Conservation (phyloP, 345 rosid genomes). For the Tarenaya hassleriana region DNA sequence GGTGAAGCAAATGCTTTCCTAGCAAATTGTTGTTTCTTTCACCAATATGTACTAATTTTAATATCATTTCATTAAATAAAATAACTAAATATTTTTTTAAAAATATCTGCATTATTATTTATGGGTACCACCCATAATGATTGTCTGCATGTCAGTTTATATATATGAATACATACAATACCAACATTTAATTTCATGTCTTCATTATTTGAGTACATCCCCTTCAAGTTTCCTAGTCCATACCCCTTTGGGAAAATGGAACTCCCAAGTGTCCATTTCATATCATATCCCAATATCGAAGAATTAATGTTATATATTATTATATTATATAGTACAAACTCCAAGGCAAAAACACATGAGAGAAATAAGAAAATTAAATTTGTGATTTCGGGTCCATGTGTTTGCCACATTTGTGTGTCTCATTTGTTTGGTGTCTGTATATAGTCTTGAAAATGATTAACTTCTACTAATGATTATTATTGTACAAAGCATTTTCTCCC, state of each 20-base stretch:
- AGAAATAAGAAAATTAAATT: slow-evolving; percentile 16
- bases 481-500: slow-evolving; percentile 8
- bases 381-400: slow-evolving; percentile 40
- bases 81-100: no score
- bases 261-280: slow-evolving; percentile 18
- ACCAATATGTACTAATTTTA: background rate
- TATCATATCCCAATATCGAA: slow-evolving; percentile 16
- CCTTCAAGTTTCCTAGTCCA: slow-evolving; percentile 44
- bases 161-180: background rate
- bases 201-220: slow-evolving; percentile 12
- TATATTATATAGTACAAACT: slow-evolving; percentile 17
- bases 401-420: slow-evolving; percentile 39
- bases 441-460: slow-evolving; percentile 25
- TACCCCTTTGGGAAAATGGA: slow-evolving; percentile 57
- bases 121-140: slow-evolving; percentile 17
- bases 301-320: slow-evolving; percentile 4
- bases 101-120: background rate
- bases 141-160: slow-evolving; percentile 8
- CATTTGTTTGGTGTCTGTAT: slow-evolving; percentile 24
- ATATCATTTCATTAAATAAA: slow-evolving; percentile 32
- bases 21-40: no score
- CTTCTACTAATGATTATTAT: slow-evolving; percentile 24
- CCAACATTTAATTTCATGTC: slow-evolving; percentile 5
- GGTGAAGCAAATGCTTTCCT: no score
- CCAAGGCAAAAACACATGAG: slow-evolving; percentile 19